These are phyloP conservation scores for Rhazya stricta DNA, from an alignment of 257 asterid genomes.

Conservation along the genomic window DNA sequence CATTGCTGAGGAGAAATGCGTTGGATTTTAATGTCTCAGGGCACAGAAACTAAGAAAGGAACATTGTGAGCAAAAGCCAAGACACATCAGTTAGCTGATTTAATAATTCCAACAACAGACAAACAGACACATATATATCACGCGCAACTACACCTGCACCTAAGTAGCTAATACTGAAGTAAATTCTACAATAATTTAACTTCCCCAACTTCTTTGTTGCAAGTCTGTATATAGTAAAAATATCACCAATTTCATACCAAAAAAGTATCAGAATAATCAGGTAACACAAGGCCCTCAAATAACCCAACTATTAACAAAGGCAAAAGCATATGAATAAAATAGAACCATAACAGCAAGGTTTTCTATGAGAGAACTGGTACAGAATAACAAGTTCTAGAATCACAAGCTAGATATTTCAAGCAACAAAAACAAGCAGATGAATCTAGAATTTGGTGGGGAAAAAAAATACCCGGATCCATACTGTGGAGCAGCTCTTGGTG, in stretches of 20 bases:
- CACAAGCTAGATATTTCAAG: background rate
- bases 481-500: constrained; percentile 70
- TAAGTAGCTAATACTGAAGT: too few species aligned
- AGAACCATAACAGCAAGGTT: background rate
- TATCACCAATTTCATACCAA: background rate
- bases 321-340: background rate
- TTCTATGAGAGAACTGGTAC: background rate
- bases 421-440: background rate
- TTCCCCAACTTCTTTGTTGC: background rate
- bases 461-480: constrained; percentile 72
- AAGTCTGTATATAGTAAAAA: background rate
- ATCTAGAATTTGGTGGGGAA: background rate
- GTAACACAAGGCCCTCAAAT: background rate
- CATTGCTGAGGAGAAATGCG: too few species aligned
- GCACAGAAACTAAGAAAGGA: too few species aligned
- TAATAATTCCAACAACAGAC: too few species aligned
- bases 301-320: background rate
- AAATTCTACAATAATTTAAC: background rate
- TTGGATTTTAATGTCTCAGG: too few species aligned
- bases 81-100: too few species aligned
- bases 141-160: too few species aligned
- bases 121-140: too few species aligned
- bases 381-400: background rate
- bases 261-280: background rate
- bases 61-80: too few species aligned